Evolutionary conservation across 352 stramenopile genomes (phyloP), one percentile per base, ranked within the genome.

Genomic region (Phytophthora sojae): DNA sequence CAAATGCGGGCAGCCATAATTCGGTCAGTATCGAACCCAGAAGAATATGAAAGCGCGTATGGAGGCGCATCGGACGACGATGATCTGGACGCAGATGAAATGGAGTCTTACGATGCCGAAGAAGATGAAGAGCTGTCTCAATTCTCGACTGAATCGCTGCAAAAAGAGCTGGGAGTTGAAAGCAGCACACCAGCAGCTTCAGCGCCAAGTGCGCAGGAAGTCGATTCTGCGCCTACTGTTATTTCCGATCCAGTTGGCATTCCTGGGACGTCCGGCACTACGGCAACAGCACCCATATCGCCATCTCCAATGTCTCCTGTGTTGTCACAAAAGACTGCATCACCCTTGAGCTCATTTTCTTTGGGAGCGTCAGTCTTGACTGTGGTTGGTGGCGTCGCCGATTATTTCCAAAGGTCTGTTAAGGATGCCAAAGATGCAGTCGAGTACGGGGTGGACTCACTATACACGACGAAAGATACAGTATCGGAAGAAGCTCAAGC

Each of bases 1-100:
- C 83, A 93, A 49, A 89, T 95, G 87, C 80, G 87, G 57, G 85
- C 87, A 19, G 87, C 85, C 6, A 90, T 95, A 51, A 87, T 92
- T 75, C 73, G 79, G 15, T 92, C 84, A 14, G 78, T 81, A 62
- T 90, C 85, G 9, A 93, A 89, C 35, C 77, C 82, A 32, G 82
- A 86, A 63, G 79, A 80, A 42, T 77, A 77, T 44, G 74, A 88
- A 47, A 73, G 56, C 17, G 49, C 71, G 19, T 82, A 80, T 57
- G 74, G 75, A 32, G 76, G 71, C 12, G 67, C 77, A 4, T 92
- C 83, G 6, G 82, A 92, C 58, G 81, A 91, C 30, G 79, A 84
- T 61, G 82, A 86, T 14, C 21, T 81, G 2, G 57, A 83, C 6
- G 64, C 81, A 5, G 74, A 86, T 9, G 77, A 85, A n/a, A 69